phyloP scores from a whole-genome alignment of 1,284 basidiomycete genomes.

The Ganoderma meredithae region DNA sequence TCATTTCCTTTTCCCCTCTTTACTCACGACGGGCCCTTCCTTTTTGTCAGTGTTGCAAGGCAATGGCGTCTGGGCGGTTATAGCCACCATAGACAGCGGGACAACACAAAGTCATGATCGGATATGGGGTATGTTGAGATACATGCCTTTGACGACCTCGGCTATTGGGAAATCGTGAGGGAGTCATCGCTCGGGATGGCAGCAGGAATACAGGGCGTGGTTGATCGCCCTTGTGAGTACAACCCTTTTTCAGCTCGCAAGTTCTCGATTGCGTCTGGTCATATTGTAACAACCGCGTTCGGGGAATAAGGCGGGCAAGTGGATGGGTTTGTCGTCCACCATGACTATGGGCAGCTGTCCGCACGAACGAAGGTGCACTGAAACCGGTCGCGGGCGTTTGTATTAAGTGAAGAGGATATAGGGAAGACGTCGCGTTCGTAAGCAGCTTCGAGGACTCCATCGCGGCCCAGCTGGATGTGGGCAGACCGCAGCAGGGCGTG shows the following conservation, averaged over 20 bases:
- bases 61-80: background rate
- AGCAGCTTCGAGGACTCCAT: slow-evolving; percentile 13
- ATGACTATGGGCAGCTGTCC: background rate
- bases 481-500: slow-evolving; percentile 16
- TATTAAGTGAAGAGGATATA: slow-evolving; percentile 9
- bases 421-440: slow-evolving; percentile 12
- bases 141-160: background rate
- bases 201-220: background rate
- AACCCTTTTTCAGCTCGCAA: background rate
- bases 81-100: background rate
- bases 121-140: background rate
- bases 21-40: background rate
- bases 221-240: background rate
- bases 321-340: background rate
- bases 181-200: background rate
- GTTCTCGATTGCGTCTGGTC: slow-evolving; percentile 14
- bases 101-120: background rate
- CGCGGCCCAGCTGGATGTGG: slow-evolving; percentile 6
- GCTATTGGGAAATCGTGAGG: background rate
- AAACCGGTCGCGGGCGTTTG: slow-evolving; percentile 14
- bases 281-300: slow-evolving; percentile 25
- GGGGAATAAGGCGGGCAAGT: background rate
- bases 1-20: background rate
- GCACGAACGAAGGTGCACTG: slow-evolving; percentile 7
- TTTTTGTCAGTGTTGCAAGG: background rate